Base-by-base conservation (phyloP, 2,329 filamentous ascomycete species). In the Scedosporium dehoogii region DNA sequence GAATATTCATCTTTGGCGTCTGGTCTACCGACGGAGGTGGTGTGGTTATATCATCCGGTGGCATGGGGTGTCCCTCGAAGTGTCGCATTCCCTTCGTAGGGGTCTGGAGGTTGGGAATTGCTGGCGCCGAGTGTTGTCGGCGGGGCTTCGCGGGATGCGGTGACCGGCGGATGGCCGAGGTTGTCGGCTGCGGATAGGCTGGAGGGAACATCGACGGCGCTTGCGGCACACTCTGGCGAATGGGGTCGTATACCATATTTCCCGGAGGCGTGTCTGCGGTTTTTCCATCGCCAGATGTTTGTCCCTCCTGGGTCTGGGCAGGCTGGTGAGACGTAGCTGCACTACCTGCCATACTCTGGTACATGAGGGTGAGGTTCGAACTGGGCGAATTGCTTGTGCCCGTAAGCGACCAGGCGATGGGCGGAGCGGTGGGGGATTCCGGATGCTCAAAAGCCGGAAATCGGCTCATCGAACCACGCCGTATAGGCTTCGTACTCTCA, bases 341-440 rank as follows among this genome's bases (percentile, higher is more conserved):
- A 6, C n/a, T 33, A 7, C 3, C 9, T 38, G 1, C 69, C 75
- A 63, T 80, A 67, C 83, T 86, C 64, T 90, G 86, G 70, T 91
- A 96, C 70, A 96, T 84, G 62, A 93, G 82, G 1, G 91, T 92
- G 4, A 96, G 77, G 69, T 90, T 94, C 0, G 91, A 91, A 65
- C 86, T 92, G 1, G 90, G 88, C 3, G 90, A 94, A 69, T 96
- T 91, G 62, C 90, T 92, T 1, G 88, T 93, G 14, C 91, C 91
- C 0, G 91, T 91, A n/a, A 96, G 76, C 6, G 90, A 92, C 88
- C 90, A 96, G 1, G 90, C 91, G 63, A 96, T 90, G 0, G 77
- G 79, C 7, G 77, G 75, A 1, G 77, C 75, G 59, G 78, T 80
- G 0, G 83, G 82, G 0, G 81, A 82, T 0, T 78, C 70, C 1